Evolutionary conservation across 2,329 filamentous ascomycete species (phyloP).

Genomic region (Colletotrichum costaricense): DNA sequence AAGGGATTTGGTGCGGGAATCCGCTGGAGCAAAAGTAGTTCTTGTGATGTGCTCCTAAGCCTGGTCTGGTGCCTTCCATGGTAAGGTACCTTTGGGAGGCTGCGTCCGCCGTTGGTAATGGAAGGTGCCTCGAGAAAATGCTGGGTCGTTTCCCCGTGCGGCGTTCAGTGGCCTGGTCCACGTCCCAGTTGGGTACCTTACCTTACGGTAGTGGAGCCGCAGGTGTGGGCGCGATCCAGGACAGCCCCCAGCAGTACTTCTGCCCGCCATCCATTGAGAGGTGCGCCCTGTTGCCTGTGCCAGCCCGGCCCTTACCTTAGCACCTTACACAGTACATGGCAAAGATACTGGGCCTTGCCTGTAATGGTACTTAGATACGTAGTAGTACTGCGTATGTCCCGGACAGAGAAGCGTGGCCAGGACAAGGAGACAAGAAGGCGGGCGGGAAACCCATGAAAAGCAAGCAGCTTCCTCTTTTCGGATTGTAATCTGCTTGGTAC

Average conservation of each 20-base stretch:
- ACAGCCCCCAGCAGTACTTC: conserved; percentile 20
- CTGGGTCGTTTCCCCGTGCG: background rate
- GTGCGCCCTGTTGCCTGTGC: conserved; percentile 26
- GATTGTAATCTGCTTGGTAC: background rate
- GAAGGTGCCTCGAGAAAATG: background rate
- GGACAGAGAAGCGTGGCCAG: background rate
- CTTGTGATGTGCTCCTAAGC: background rate
- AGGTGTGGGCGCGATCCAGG: background rate
- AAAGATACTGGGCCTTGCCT: no score
- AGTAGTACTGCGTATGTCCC: no score
- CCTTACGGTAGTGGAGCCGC: background rate
- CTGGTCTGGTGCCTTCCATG: background rate
- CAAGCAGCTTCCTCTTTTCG: background rate
- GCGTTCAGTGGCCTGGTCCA: background rate
- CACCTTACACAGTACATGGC: no score
- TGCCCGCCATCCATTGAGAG: conserved; percentile 24
- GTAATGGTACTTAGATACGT: no score
- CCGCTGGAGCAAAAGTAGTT: background rate
- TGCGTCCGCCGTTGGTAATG: no score
- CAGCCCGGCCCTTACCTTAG: conserved; percentile 19
- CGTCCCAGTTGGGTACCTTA: background rate
- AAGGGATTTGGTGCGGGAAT: background rate
- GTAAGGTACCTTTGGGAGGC: background rate
- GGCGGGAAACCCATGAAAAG: background rate
- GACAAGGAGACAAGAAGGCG: background rate